Evolutionary conservation across 1,284 basidiomycete genomes (phyloP).

Genomic region (Xerocomus minutiporus): DNA sequence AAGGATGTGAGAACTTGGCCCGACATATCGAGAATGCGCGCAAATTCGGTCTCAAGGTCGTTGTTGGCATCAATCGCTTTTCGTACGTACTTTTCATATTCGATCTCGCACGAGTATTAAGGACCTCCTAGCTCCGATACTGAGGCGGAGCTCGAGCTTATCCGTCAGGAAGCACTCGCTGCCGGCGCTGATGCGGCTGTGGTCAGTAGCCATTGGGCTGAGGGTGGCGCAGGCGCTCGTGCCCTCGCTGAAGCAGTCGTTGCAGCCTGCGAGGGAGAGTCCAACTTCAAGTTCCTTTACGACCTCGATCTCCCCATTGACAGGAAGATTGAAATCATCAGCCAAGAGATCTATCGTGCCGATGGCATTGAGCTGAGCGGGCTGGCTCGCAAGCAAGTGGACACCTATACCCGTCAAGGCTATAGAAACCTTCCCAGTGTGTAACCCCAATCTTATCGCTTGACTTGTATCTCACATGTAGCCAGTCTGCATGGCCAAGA

Average conservation of each 20-base stretch:
- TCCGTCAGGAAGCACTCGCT: constrained; percentile 74
- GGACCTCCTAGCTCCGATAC: constrained; percentile 72
- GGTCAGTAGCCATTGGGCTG: constrained; percentile 95
- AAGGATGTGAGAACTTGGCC: constrained; percentile 90
- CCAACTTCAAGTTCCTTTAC: constrained; percentile 88
- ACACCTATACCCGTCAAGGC: constrained; percentile 90
- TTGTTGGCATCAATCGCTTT: constrained; percentile 95
- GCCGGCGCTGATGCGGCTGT: constrained; percentile 95
- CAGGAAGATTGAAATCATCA: constrained; percentile 85
- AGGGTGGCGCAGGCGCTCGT: constrained; percentile 85
- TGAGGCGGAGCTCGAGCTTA: constrained; percentile 82
- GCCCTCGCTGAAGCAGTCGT: constrained; percentile 87
- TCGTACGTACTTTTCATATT: constrained; percentile 51
- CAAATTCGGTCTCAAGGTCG: constrained; percentile 96
- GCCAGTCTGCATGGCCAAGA: constrained; percentile 96
- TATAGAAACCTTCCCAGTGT: constrained; percentile 76
- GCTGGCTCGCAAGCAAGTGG: constrained; percentile 81
- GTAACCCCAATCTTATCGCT: constrained; percentile 27
- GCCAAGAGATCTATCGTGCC: constrained; percentile 87
- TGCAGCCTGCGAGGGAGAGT: constrained; percentile 77
- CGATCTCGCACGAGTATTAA: constrained; percentile 2
- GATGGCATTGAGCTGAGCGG: constrained; percentile 85
- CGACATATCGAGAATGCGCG: constrained; percentile 94
- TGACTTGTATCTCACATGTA: constrained; percentile 6
- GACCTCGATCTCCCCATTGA: constrained; percentile 80